Conservation (phyloP, 805 yeast species). For the Sugiyamaella qingdaonensis region DNA sequence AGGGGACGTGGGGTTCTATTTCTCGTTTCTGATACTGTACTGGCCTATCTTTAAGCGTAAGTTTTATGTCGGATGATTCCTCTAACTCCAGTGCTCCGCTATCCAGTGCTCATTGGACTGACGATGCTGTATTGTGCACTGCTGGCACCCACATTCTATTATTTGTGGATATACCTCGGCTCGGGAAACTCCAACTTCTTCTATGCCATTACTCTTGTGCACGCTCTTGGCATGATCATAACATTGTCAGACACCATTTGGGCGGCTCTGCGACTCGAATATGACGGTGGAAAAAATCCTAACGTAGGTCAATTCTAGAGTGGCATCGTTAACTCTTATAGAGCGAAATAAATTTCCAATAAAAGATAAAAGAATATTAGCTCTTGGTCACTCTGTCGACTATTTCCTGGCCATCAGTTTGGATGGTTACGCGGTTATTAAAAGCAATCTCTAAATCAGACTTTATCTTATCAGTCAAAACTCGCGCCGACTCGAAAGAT, state of each 20-base stretch:
- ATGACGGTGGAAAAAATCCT: conserved; percentile 42
- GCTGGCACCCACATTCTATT: conserved; percentile 83
- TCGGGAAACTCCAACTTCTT: conserved; percentile 96
- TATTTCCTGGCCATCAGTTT: conserved; percentile 4
- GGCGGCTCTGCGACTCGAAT: conserved; percentile 71
- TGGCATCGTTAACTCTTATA: background rate
- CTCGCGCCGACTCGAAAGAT: conserved; percentile 20
- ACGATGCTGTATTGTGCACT: conserved; percentile 55
- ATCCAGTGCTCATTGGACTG: conserved; percentile 47
- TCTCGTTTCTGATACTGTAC: conserved; percentile 47
- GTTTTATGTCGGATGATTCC: conserved; percentile 1
- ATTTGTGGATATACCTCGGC: conserved; percentile 89
- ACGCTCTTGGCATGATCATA: conserved; percentile 64
- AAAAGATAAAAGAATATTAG: too few species aligned
- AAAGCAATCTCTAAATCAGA: conserved; percentile 16
- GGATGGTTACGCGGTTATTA: conserved; percentile 16
- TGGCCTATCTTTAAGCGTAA: conserved; percentile 33
- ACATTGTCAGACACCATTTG: conserved; percentile 74
- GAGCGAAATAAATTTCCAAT: background rate
- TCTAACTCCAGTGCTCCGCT: conserved; percentile 36
- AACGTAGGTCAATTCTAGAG: conserved; percentile 21
- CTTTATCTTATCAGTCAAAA: conserved; percentile 15
- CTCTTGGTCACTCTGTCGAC: background rate
- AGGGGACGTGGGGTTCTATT: conserved; percentile 64
- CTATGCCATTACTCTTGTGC: conserved; percentile 85